phyloP scores from a whole-genome alignment of 2,329 filamentous ascomycete genomes.

The Ascochyta lentis region DNA sequence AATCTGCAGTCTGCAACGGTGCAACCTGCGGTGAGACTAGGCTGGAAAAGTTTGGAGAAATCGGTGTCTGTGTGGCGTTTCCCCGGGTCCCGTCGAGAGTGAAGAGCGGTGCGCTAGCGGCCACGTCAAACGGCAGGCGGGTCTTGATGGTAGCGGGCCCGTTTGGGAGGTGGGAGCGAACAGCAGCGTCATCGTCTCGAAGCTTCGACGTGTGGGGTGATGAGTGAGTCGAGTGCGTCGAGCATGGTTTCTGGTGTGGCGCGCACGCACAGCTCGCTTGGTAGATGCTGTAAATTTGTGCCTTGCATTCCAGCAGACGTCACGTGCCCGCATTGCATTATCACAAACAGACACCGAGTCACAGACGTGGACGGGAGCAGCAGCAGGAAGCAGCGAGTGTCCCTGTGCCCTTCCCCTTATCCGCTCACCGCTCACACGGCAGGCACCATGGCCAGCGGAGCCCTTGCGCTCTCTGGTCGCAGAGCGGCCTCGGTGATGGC shows the following conservation, averaged over 20 bases:
- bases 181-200: constrained; percentile 15
- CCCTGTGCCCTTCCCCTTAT: too few species aligned
- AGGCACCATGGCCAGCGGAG: constrained; percentile 9
- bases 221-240: constrained; percentile 6
- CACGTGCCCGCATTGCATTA: neutral
- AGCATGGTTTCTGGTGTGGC: constrained; percentile 12
- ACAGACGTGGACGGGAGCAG: neutral
- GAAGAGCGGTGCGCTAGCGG: constrained; percentile 35
- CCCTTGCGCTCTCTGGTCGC: constrained; percentile 14
- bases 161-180: constrained; percentile 1
- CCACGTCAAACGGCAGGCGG: constrained; percentile 36
- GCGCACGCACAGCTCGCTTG: constrained; percentile 17
- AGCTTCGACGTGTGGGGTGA: constrained; percentile 3
- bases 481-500: constrained; percentile 17
- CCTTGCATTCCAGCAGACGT: constrained; percentile 7
- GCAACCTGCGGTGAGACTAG: constrained; percentile 29
- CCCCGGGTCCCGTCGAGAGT: constrained; percentile 23
- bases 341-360: neutral
- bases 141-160: constrained; percentile 26
- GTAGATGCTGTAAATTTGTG: neutral
- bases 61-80: constrained; percentile 25
- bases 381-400: too few species aligned
- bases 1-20: neutral
- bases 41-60: constrained; percentile 19
- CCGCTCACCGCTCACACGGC: constrained; percentile 15